Evolutionary conservation across 78 protist species (phyloP), one percentile per base, ranked within the genome.

Genomic region (Dictyostelium capitatum): DNA sequence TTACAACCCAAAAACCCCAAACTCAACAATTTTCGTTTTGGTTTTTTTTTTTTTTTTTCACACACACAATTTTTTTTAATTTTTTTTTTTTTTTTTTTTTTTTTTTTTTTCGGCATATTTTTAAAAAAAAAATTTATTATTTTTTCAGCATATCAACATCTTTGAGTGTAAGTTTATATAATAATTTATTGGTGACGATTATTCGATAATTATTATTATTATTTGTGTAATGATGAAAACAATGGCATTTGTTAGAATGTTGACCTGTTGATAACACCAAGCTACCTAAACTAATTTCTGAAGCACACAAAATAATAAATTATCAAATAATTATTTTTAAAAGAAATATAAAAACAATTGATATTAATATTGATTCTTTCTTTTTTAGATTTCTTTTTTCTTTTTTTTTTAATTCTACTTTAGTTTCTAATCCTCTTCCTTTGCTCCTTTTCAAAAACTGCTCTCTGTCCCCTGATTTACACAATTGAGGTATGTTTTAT

Each of bases 221-320:
- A 37, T 37, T 37, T 37, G 64, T 65, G 67, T 50, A 25, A 51
- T 82, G 89, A 82, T 82, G 89, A 82, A 47, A 82, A 82, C 19
- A 72, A 82, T 62, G 89, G 89, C 89, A 82, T 82, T 82, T 82
- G 89, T 82, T 73, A 23, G 62, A 82, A 57, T 4, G 28, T 37
- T 79, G 47, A 30, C 28, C 70, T 72, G 23, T 56, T 72, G 70
- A 47, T 23, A 82, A 82, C 64, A 77, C 74, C 79, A 30, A 79
- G 89, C 89, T 82, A 82, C 89, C 89, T 82, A 46, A 82, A 41
- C 50, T 70, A 41, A 70, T 41, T 28, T 70, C 78, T 70, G 78
- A 70, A 41, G 78, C 78, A 41, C 19, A 37, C 43, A 37, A 1
- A 37, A 37, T 37, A 37, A 3, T 37, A 62, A 30, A 62, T 62